Evolutionary conservation across 23 red algal genomes (phyloP).

Genomic region (Chondrus crispus): DNA sequence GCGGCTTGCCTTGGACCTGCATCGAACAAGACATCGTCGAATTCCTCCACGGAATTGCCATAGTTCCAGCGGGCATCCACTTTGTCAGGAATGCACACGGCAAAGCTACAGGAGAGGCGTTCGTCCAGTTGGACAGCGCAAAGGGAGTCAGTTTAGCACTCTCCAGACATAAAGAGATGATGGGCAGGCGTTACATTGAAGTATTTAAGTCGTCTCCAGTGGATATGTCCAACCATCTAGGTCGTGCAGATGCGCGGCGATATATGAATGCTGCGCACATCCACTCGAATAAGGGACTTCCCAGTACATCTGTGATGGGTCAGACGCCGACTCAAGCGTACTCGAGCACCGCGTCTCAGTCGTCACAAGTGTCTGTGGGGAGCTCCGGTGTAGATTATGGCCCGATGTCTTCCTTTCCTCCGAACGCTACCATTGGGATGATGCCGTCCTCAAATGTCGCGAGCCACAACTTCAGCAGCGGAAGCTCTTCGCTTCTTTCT

Average conservation of each 20-base stretch:
- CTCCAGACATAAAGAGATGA: constrained; percentile 56
- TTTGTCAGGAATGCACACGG: constrained; percentile 84
- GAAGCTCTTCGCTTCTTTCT: too few relatives aligned
- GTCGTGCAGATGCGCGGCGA: constrained; percentile 49
- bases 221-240: constrained; percentile 86
- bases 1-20: constrained; percentile 93
- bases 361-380: not conserved
- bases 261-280: not conserved
- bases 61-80: constrained; percentile 71
- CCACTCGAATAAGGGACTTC: not conserved
- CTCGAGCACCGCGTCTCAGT: not conserved
- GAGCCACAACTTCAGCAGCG: too few relatives aligned
- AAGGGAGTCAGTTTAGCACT: constrained; percentile 55
- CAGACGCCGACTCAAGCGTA: not conserved
- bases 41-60: constrained; percentile 55
- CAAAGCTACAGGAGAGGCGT: constrained; percentile 88
- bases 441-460: too few relatives aligned
- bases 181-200: constrained; percentile 96
- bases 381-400: not conserved
- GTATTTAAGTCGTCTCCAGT: constrained; percentile 85
- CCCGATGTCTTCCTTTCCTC: too few relatives aligned
- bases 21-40: constrained; percentile 67
- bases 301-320: not conserved
- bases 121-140: constrained; percentile 75
- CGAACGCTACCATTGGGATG: too few relatives aligned